A percentile compares a stretch with the other conserved stretches of the same genome.
Conservation (phyloP, 495 filamentous ascomycete genomes). For the Aspergillus panamensis region DNA sequence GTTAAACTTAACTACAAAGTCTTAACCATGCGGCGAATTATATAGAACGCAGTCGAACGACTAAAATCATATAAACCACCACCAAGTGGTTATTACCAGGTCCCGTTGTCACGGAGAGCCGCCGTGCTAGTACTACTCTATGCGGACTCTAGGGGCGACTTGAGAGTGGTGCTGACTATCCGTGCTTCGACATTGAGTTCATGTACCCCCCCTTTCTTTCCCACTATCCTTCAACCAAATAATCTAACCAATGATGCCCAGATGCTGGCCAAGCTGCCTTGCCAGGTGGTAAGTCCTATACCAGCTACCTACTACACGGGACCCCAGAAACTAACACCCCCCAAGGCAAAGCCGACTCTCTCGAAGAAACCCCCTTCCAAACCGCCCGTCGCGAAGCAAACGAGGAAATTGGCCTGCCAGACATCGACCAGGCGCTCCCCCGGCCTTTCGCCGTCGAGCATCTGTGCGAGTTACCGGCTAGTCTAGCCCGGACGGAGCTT, state of each 20-base stretch:
- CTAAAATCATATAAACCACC: constrained; percentile 67
- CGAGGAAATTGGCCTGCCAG: constrained; percentile 86
- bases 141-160: constrained; percentile 70
- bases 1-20: background rate
- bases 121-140: constrained; percentile 84
- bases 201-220: constrained; percentile 31
- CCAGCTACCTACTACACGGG: background rate
- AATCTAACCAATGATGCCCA: constrained; percentile 13
- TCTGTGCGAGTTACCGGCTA: constrained; percentile 75
- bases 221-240: background rate
- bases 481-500: constrained; percentile 75
- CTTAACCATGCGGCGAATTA: background rate
- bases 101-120: constrained; percentile 70
- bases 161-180: constrained; percentile 83
- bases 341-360: constrained; percentile 48
- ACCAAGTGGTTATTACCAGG: constrained; percentile 55
- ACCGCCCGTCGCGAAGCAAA: constrained; percentile 84
- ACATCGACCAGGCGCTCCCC: constrained; percentile 58
- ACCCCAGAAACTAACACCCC: too few relatives aligned
- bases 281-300: constrained; percentile 63
- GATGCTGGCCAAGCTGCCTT: constrained; percentile 79
- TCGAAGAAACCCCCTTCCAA: constrained; percentile 55
- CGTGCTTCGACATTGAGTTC: constrained; percentile 69
- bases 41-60: constrained; percentile 70
- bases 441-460: constrained; percentile 75